Conservation (phyloP, 2,329 filamentous ascomycete species). For the Arachnomyces sp. region DNA sequence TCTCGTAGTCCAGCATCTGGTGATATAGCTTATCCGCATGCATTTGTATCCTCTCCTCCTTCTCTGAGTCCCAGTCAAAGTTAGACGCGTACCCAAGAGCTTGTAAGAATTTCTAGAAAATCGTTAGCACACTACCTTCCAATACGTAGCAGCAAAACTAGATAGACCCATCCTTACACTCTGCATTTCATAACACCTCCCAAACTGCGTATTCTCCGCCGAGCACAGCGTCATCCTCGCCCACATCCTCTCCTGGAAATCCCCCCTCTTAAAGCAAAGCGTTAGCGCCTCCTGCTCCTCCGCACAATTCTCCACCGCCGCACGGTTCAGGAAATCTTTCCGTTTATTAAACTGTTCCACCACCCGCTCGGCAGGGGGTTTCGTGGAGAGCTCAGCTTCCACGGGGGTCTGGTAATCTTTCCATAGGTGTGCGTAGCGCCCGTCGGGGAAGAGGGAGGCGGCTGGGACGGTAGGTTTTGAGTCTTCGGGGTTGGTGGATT, state of each 20-base stretch:
- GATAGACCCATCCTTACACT: no score
- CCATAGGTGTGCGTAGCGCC: conserved; percentile 81
- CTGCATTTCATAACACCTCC: conserved; percentile 84
- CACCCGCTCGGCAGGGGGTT: conserved; percentile 73
- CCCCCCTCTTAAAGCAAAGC: conserved; percentile 69
- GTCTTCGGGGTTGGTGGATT: conserved; percentile 17
- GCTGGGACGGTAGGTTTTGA: conserved; percentile 28
- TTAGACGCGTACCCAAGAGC: conserved; percentile 77
- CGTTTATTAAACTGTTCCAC: conserved; percentile 78
- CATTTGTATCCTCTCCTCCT: conserved; percentile 88
- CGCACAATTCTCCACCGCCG: conserved; percentile 88
- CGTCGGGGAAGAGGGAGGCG: conserved; percentile 58
- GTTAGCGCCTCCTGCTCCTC: conserved; percentile 76
- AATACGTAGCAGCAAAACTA: no score
- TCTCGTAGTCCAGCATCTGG: conserved; percentile 76
- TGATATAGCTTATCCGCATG: conserved; percentile 88
- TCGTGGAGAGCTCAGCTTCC: conserved; percentile 60
- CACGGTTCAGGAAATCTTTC: conserved; percentile 65
- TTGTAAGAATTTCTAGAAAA: conserved; percentile 67
- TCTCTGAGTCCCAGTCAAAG: conserved; percentile 53
- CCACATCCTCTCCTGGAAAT: conserved; percentile 49
- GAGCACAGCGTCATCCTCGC: conserved; percentile 66
- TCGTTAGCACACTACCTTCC: conserved; percentile 3
- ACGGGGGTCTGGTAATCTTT: conserved; percentile 72
- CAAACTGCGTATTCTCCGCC: conserved; percentile 66